Evolutionary conservation across 192 early-diverging fungal genomes (phyloP), one percentile per base, ranked within the genome.

Genomic region (Gonapodya sp.): DNA sequence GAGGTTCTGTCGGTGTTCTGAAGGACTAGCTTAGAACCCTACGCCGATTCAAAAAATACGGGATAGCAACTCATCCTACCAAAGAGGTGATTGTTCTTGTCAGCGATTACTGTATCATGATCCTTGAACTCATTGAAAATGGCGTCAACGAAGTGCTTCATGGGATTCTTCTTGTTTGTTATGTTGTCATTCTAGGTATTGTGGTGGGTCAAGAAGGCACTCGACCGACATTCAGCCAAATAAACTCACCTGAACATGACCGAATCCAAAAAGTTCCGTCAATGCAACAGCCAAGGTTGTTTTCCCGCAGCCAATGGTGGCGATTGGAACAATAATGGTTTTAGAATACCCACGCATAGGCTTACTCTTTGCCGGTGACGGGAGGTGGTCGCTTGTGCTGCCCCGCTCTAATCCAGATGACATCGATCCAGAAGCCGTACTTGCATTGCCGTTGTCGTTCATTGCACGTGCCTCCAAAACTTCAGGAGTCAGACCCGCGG

Each of bases 221-320:
- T 64, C 8, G 24, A 64, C 8, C 8, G 8, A 8, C 46, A 24
- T 64, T 24, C 8, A 8, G 46, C 24, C 24, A 24, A 24, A 33
- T 2, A 77, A 31, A 18, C 34, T 18, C 34, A 77, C 75, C 75
- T 96, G 94, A 32, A 96, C 85, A 82, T 95, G 93, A n/a, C 85
- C 90, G 84, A 94, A 89, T 0, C 87, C 88, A 83, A 92, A 92
- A 73, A 93, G 81, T 81, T 85, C 84, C 0, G 87, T 79, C 1
- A 93, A 84, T 0, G 89, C 89, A 74, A 89, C 73, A 32, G 87
- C 82, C 32, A 93, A 78, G 0, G 91, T 91, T 0, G 92, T 92
- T 81, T 91, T 94, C 73, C 96, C 96, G 75, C 89, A 93, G 31
- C 93, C 95, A 72, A 95, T 89, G 24, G 91, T 89, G 16, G 91